Base-by-base conservation (phyloP, 345 rosid genomes). In the Brassica cretica region DNA sequence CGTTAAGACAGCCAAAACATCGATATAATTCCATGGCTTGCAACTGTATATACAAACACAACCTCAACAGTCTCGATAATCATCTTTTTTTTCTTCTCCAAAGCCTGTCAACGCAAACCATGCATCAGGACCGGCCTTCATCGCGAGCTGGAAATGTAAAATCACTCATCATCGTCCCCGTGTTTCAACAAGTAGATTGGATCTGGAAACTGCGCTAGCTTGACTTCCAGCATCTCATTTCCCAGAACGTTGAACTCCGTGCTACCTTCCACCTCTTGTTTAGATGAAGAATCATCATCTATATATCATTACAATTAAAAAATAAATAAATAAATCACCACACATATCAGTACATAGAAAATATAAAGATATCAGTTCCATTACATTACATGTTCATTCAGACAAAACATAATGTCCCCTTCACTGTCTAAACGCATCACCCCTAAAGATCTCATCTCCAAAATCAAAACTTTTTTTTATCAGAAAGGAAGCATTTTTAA, bases 141-240 rank as follows among this genome's bases (percentile, higher is more conserved):
- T 15, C 5, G 2, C 7, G 25, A 29, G 58, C 32, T 64, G 65
- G 59, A 15, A 33, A 39, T 29, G 68, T 32, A 1, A 2, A 2
- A 66, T 79, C 73, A 80, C 51, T 75, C 80, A 3, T 76, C 80
- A 3, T 63, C 80, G 0, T 80, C 80, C 60, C 41, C 83, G 9
- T 18, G 77, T 33, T 76, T 59, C 6, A 44, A 70, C 11, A n/a
- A 70, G 59, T 80, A 71, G 10, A 75, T 14, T 0, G 80, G 79
- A 75, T 80, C 76, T 0, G 76, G 76, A 66, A n/a, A 75, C 1
- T 64, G 59, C 1, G 79, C 80, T 46, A 80, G 68, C 76, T 80
- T 76, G 10, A 80, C 76, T 71, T 80, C 83, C 64, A 80, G 4
- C 80, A 80, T 76, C 29, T 76, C 80, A 11, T 71, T 80, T 65